A percentile compares a stretch with the other conserved stretches of the same genome.
phyloP scores from a whole-genome alignment of 768 basidiomycete genomes.

The Omphalotus guepiniiformis region DNA sequence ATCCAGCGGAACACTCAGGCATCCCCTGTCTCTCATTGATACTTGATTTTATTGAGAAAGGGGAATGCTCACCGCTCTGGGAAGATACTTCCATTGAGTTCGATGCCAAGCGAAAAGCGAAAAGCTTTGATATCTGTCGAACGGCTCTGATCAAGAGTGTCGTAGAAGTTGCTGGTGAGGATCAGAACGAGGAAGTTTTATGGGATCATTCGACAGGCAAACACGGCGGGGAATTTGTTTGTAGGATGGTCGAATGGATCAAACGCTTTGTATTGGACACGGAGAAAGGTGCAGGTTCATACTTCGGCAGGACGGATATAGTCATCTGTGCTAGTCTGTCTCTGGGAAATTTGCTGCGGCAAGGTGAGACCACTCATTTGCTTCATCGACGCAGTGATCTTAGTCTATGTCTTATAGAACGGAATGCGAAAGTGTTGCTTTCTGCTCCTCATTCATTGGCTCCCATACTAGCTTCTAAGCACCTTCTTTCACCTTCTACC shows the following conservation, averaged over 20 bases:
- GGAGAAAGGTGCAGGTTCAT: slow-evolving; percentile 21
- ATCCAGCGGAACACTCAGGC: slow-evolving; percentile 52
- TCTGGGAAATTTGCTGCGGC: slow-evolving; percentile 75
- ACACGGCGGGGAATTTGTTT: slow-evolving; percentile 71
- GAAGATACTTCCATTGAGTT: slow-evolving; percentile 39
- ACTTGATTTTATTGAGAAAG: slow-evolving; percentile 71
- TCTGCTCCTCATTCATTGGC: slow-evolving; percentile 65
- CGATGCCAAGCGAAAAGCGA: slow-evolving; percentile 58
- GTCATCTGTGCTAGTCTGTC: slow-evolving; percentile 79
- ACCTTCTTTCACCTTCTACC: slow-evolving; percentile 47
- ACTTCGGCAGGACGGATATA: slow-evolving; percentile 63
- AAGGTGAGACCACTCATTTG: slow-evolving; percentile 43
- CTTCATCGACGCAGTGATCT: neutral
- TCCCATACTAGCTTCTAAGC: slow-evolving; percentile 50
- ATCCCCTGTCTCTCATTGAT: slow-evolving; percentile 59
- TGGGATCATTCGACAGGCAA: slow-evolving; percentile 58
- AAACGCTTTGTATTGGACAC: slow-evolving; percentile 45
- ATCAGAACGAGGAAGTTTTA: slow-evolving; percentile 71
- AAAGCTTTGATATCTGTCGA: slow-evolving; percentile 78
- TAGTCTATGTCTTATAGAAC: slow-evolving; percentile 34
- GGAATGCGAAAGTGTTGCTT: slow-evolving; percentile 55
- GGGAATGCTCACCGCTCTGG: slow-evolving; percentile 68
- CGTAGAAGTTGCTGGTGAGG: slow-evolving; percentile 82
- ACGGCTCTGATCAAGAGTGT: slow-evolving; percentile 81
- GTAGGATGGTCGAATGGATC: slow-evolving; percentile 74